These are phyloP conservation scores for Clohesyomyces aquaticus DNA, from an alignment of 495 filamentous ascomycete species.

Conservation along the genomic window DNA sequence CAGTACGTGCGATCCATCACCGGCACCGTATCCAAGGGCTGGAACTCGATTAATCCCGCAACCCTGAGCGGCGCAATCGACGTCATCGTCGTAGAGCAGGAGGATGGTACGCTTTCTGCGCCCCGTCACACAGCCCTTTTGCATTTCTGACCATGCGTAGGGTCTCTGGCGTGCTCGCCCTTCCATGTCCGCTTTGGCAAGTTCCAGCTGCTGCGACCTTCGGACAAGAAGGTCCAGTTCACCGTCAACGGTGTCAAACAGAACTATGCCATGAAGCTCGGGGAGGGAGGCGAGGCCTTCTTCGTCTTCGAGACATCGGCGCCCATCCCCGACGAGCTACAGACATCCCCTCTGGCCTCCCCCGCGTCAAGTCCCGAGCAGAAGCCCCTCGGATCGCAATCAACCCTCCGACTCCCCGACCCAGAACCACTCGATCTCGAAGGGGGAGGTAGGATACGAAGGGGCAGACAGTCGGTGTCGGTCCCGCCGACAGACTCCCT, in stretches of 20 bases:
- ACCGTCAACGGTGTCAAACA: constrained; percentile 90
- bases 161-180: constrained; percentile 84
- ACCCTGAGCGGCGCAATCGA: constrained; percentile 97
- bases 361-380: constrained; percentile 78
- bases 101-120: constrained; percentile 71
- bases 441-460: constrained; percentile 37
- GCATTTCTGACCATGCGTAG: constrained; percentile 42
- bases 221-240: constrained; percentile 99
- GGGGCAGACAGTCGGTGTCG: constrained; percentile 29
- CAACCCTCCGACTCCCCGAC: constrained; percentile 67
- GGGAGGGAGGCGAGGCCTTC: constrained; percentile 96
- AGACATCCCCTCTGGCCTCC: constrained; percentile 91
- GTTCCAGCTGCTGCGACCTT: constrained; percentile 92
- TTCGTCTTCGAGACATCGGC: constrained; percentile 96
- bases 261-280: constrained; percentile 96
- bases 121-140: neutral
- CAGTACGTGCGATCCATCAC: constrained; percentile 97
- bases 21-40: constrained; percentile 95
- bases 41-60: constrained; percentile 99
- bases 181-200: constrained; percentile 99
- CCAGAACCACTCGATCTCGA: constrained; percentile 82
- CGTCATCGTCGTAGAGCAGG: constrained; percentile 97
- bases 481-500: constrained; percentile 42
- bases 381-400: constrained; percentile 56
- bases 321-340: constrained; percentile 82